Base-by-base conservation (phyloP, 768 basidiomycete species). In the Pleurotus djamor region DNA sequence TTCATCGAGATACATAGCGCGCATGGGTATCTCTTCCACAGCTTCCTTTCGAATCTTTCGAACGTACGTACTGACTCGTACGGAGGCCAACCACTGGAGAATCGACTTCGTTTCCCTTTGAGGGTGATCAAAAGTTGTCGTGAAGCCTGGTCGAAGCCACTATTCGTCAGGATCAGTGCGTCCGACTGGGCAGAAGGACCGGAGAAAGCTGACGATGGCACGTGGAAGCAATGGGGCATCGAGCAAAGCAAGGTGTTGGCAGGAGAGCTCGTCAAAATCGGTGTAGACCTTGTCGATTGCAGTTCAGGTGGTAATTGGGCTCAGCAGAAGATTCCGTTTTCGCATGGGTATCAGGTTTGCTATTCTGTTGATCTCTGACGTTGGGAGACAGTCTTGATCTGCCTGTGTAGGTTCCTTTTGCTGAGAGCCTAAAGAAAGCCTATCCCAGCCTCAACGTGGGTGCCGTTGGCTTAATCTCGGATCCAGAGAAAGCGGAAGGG, bases 251-350 rank as follows among this genome's bases (percentile, higher is more conserved):
- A 76, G 35, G 65, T 86, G 36, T 77, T 86, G 34, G 77, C 78
- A 2, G 78, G 79, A 12, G 79, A 83, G 67, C 68, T 93, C 65
- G 69, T 81, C 65, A 76, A 83, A 57, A 63, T 85, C 4, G 89
- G 88, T 6, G 78, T 93, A 10, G 92, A 94, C 67, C 73, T 96
- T n/a, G 69, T 96, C 52, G 91, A 96, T 69, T 80, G 80, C 50
- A 85, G 82, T 43, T 79, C 80, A 2, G 91, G 89, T 12, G 89
- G 89, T 3, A 87, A 87, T 64, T 88, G 82, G 76, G 68, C 61
- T 3, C 64, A 78, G 54, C 87, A 90, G 69, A 80, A 86, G 64
- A 87, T 93, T 54, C 61, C 69, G 6, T 50, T 82, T 17, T 72
- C 63, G 6, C 85, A 83, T 21, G 86, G 84, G 5, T 89, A 87